A percentile compares a stretch with the other conserved stretches of the same genome.
phyloP scores from a whole-genome alignment of 371 early-diverging fungal species.

The Mucor velutinosus region DNA sequence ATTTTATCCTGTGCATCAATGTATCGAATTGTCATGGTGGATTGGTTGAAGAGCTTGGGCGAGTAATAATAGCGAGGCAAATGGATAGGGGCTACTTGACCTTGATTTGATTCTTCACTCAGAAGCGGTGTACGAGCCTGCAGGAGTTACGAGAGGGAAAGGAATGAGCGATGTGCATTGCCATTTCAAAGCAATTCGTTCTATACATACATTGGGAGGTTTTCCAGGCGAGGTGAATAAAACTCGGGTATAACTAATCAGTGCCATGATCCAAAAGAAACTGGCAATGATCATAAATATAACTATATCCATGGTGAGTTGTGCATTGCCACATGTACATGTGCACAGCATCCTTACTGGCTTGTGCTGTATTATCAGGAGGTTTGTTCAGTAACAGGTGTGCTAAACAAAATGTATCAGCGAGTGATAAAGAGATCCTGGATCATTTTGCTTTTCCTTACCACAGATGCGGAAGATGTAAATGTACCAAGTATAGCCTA shows the following conservation, averaged over 20 bases:
- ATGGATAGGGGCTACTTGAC: conserved; percentile 1
- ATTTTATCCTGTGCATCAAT: conserved; percentile 2
- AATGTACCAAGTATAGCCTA: conserved; percentile 55
- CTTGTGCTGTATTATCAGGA: conserved; percentile 27
- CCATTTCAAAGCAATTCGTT: background rate
- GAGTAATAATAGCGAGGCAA: conserved; percentile 37
- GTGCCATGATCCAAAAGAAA: conserved; percentile 43
- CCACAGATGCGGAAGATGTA: conserved; percentile 59
- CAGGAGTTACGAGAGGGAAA: conserved; percentile 3
- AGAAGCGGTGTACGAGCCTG: conserved; percentile 17
- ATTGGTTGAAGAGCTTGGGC: conserved; percentile 27
- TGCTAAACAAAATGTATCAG: background rate
- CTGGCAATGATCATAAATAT: conserved; percentile 49
- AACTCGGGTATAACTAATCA: conserved; percentile 51
- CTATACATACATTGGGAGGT: conserved; percentile 31
- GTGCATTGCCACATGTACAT: background rate
- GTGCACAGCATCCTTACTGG: conserved; percentile 22
- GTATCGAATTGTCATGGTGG: conserved; percentile 15
- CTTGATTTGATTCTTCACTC: conserved; percentile 11
- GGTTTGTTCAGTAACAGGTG: conserved; percentile 13
- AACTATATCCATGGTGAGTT: conserved; percentile 22
- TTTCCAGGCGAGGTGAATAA: conserved; percentile 53
- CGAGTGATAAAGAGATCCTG: background rate
- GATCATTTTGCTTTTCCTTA: conserved; percentile 21
- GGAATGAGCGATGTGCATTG: background rate